A percentile compares a stretch with the other conserved stretches of the same genome.
Evolutionary conservation across 306 rosid species (phyloP).

Genomic region (Prinsepia uniflora): DNA sequence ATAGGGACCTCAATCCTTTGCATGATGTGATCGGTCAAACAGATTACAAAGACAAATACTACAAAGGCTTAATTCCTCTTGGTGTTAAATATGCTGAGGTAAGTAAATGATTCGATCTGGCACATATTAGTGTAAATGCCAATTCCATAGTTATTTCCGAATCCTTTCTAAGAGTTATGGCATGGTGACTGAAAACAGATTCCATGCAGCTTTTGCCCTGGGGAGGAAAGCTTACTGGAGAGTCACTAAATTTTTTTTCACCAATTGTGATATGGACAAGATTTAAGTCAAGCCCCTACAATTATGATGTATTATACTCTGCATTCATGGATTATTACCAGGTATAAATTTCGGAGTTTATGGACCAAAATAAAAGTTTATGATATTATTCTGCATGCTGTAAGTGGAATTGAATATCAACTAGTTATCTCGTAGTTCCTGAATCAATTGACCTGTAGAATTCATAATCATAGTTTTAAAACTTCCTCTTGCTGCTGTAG

Average conservation of each 20-base stretch:
- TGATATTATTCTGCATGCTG: neutral
- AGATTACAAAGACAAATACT: slow-evolving; percentile 78
- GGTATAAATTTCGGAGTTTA: slow-evolving; percentile 40
- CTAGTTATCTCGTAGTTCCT: slow-evolving; percentile 3
- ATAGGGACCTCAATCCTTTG: slow-evolving; percentile 92
- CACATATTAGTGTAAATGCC: neutral
- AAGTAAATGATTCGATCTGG: slow-evolving; percentile 19
- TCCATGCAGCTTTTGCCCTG: slow-evolving; percentile 94
- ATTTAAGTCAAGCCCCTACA: slow-evolving; percentile 56
- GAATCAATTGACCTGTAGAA: slow-evolving; percentile 10
- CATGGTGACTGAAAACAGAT: slow-evolving; percentile 52
- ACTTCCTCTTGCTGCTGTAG: slow-evolving; percentile 32
- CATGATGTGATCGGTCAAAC: slow-evolving; percentile 58
- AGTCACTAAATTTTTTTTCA: slow-evolving; percentile 76
- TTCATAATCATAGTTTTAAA: neutral
- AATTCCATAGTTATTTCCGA: slow-evolving; percentile 4
- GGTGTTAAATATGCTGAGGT: slow-evolving; percentile 78
- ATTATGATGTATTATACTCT: slow-evolving; percentile 53
- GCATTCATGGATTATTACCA: slow-evolving; percentile 87
- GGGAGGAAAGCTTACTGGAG: slow-evolving; percentile 97
- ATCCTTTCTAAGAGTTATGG: slow-evolving; percentile 35
- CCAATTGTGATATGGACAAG: slow-evolving; percentile 95
- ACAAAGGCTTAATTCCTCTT: slow-evolving; percentile 59
- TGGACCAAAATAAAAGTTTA: neutral
- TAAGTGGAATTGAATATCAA: slow-evolving; percentile 4